phyloP scores from a whole-genome alignment of 2,329 filamentous ascomycete species.

The Cryoendolithus antarcticus region DNA sequence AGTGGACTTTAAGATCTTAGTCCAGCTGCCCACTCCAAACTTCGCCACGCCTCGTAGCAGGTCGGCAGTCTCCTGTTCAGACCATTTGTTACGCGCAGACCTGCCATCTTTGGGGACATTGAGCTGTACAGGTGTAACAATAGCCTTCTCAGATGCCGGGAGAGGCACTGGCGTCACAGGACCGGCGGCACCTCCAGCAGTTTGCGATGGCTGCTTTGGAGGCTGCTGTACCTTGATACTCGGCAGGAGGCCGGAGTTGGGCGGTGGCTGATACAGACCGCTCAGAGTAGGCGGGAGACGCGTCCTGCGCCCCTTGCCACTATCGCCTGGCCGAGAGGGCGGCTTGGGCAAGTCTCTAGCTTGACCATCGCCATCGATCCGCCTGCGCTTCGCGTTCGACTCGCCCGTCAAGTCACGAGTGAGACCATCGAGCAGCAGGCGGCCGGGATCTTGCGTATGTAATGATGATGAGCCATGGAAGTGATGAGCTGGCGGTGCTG shows the following conservation, averaged over 20 bases:
- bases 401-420: constrained; percentile 20
- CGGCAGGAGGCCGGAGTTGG: constrained; percentile 47
- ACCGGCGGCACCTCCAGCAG: background rate
- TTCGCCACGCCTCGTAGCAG: constrained; percentile 46
- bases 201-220: background rate
- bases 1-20: constrained; percentile 44
- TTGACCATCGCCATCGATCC: constrained; percentile 10
- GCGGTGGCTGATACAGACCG: constrained; percentile 51
- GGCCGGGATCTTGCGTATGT: constrained; percentile 17
- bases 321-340: constrained; percentile 12
- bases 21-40: constrained; percentile 54
- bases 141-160: too few relatives aligned
- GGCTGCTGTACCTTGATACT: constrained; percentile 38
- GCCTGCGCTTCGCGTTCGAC: constrained; percentile 16
- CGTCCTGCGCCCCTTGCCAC: constrained; percentile 24
- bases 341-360: constrained; percentile 24
- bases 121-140: too few relatives aligned
- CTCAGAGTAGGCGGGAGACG: constrained; percentile 41
- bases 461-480: constrained; percentile 20
- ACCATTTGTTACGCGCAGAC: constrained; percentile 41
- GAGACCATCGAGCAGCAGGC: constrained; percentile 20
- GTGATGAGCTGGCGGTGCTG: constrained; percentile 19
- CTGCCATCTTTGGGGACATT: constrained; percentile 1
- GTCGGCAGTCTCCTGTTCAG: constrained; percentile 47
- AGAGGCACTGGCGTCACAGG: too few relatives aligned